These are phyloP conservation scores for Trifolium subterraneum DNA, from an alignment of 306 rosid genomes.

Conservation along the genomic window DNA sequence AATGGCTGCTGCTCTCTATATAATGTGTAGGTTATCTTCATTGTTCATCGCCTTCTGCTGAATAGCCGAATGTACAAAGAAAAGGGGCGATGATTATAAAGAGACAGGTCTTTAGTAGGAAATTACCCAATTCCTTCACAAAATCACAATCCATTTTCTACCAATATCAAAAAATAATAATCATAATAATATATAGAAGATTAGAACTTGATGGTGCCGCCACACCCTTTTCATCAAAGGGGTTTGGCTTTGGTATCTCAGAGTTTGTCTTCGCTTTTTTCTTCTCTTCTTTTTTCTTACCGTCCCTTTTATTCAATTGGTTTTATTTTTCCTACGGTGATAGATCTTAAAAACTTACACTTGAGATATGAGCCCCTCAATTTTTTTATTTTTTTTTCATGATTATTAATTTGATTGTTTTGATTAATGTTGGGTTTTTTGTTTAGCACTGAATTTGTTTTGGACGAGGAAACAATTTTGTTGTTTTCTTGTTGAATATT, in stretches of 20 bases:
- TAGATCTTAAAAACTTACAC: constrained; percentile 58
- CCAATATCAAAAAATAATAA: background rate
- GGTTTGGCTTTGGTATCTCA: constrained; percentile 55
- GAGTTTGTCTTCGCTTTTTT: constrained; percentile 2
- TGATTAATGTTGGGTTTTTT: background rate
- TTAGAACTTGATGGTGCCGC: constrained; percentile 56
- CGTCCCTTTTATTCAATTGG: constrained; percentile 18
- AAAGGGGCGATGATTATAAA: constrained; percentile 67
- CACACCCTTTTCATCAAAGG: background rate
- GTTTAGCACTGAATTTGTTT: constrained; percentile 50
- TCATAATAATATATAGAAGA: background rate
- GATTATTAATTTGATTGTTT: too few relatives aligned
- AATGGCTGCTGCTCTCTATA: too few relatives aligned
- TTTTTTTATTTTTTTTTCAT: too few relatives aligned
- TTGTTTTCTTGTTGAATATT: constrained; percentile 46
- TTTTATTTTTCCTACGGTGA: constrained; percentile 50
- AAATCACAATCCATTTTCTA: background rate
- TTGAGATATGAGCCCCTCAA: constrained; percentile 69
- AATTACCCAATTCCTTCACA: constrained; percentile 42
- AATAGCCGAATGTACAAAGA: too few relatives aligned
- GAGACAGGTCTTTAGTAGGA: constrained; percentile 88
- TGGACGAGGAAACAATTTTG: constrained; percentile 29
- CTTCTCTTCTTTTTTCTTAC: background rate
- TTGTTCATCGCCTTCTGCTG: too few relatives aligned
- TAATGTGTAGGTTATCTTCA: too few relatives aligned